Evolutionary conservation across 2,329 filamentous ascomycete genomes (phyloP).

Genomic region (Hymenoscyphus linearis): DNA sequence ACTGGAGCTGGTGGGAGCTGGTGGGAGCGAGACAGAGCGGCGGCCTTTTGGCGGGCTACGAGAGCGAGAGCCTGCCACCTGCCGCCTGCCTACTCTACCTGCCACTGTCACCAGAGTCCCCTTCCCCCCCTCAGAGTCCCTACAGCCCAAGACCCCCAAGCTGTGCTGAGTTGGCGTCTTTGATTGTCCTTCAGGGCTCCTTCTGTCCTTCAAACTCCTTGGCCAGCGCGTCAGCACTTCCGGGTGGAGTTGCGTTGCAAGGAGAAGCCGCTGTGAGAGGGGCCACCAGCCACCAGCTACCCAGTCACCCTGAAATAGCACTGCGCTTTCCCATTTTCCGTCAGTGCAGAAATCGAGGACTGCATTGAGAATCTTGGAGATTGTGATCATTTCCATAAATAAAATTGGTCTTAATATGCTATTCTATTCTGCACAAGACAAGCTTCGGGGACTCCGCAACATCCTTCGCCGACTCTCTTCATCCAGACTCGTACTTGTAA

Average conservation of each 20-base stretch:
- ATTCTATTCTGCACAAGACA: neutral
- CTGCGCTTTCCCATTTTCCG: neutral
- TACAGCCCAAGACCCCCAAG: too few relatives aligned
- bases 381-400: neutral
- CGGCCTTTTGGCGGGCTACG: too few relatives aligned
- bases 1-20: neutral
- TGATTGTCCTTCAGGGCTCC: neutral
- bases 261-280: neutral
- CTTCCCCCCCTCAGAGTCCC: too few relatives aligned
- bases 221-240: neutral
- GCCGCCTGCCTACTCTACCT: too few relatives aligned
- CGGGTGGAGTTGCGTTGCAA: neutral
- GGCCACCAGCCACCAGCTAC: neutral
- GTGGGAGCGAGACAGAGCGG: too few relatives aligned
- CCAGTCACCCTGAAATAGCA: neutral
- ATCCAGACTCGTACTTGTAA: neutral
- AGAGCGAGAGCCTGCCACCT: too few relatives aligned
- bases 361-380: neutral
- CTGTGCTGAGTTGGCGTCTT: neutral
- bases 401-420: neutral
- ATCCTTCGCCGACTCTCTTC: too few relatives aligned
- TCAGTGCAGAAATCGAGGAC: neutral
- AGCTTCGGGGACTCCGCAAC: too few relatives aligned
- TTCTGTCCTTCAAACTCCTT: too few relatives aligned
- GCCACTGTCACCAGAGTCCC: too few relatives aligned